Evolutionary conservation across 2,329 filamentous ascomycete species (phyloP), one percentile per base, ranked within the genome.

Genomic region (Chaetomium globosum): DNA sequence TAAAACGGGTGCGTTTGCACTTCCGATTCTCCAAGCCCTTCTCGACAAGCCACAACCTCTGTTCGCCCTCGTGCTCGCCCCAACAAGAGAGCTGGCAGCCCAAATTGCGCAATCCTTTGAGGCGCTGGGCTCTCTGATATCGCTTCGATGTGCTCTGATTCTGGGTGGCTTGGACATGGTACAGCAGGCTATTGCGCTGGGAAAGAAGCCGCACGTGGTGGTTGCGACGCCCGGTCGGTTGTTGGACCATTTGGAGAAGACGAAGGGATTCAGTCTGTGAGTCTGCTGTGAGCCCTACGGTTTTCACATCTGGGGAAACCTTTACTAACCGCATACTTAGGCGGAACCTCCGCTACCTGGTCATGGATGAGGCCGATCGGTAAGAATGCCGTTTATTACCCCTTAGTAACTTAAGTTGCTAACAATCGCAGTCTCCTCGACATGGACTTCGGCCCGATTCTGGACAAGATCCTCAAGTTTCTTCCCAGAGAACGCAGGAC

Each of bases 161-260:
- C 91, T 98, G 1, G 95, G 95, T 72, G 95, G 95, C 52, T 88
- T 98, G 83, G 94, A 98, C 70, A 97, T 97, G 92, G 91, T 97
- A 0, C 86, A 91, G 0, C 95, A 99, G 76, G 80, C 90, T 1
- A 96, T 99, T 69, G 90, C 93, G 0, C 85, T 99, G 0, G 92
- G 91, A n/a, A 97, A 97, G 83, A 94, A 94, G 72, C 95, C 95
- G 8, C 95, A 99, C 74, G 89, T 99, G 28, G 82, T 98, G 26
- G 93, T 98, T 48, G 94, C 94, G 0, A 97, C 94, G 0, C 94
- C 94, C 0, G 94, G 71, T 21, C 65, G 94, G 64, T 80, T 97
- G 26, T 82, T 97, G 4, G 95, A 98, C 73, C 95, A 99, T 72
- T 81, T 98, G 9, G 93, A 98, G 76, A 97, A 97, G 78, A 99